Conservation (phyloP, 2,329 filamentous ascomycete species). For the Penicillium sp. region DNA sequence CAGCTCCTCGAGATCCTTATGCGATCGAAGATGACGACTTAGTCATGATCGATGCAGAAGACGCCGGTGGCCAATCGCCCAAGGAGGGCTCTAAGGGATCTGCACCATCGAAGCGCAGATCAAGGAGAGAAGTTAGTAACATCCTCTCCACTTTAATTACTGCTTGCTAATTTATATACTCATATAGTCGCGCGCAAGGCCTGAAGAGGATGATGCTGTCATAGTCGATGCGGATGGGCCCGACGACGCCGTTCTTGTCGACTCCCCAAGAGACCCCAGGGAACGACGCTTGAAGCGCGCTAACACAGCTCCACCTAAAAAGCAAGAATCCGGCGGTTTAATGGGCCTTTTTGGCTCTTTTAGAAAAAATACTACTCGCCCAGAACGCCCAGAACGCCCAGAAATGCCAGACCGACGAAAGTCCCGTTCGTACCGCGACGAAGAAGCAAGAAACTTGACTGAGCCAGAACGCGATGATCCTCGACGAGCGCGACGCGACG, state of each 20-base stretch:
- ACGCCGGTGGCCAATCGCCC: conserved; percentile 33
- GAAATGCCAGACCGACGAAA: conserved; percentile 39
- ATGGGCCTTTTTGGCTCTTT: conserved; percentile 63
- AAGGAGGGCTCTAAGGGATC: conserved; percentile 37
- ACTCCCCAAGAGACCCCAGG: conserved; percentile 48
- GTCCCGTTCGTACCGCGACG: conserved; percentile 39
- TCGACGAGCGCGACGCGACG: conserved; percentile 33
- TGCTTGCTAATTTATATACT: background rate
- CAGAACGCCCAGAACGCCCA: conserved; percentile 13
- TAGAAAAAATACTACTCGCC: conserved; percentile 28
- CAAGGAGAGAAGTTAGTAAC: conserved; percentile 39
- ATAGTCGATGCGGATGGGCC: conserved; percentile 55
- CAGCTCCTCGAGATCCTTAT: conserved; percentile 57
- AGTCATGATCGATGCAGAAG: conserved; percentile 58
- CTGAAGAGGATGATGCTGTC: conserved; percentile 52
- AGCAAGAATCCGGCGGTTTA: conserved; percentile 55
- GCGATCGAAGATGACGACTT: conserved; percentile 65
- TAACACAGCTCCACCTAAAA: conserved; percentile 62
- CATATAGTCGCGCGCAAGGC: conserved; percentile 33
- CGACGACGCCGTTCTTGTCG: conserved; percentile 55
- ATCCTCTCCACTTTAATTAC: background rate
- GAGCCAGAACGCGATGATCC: conserved; percentile 40
- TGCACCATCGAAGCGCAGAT: conserved; percentile 34
- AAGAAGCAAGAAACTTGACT: conserved; percentile 32
- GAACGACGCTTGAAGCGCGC: conserved; percentile 61